Evolutionary conservation across 2,329 filamentous ascomycete species (phyloP).

Genomic region (Exophiala viscosa): DNA sequence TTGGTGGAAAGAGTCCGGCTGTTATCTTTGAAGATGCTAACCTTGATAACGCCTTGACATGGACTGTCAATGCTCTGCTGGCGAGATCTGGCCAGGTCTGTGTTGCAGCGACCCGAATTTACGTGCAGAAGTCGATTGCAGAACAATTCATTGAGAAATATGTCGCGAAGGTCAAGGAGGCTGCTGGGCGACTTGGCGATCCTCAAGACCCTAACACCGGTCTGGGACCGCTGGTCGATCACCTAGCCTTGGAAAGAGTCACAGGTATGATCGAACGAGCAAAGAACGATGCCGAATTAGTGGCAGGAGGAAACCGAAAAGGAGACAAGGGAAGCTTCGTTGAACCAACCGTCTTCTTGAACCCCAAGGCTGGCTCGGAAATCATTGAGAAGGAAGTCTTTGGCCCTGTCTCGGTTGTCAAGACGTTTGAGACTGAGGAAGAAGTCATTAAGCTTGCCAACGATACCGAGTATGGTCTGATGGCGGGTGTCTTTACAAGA

Average conservation of each 20-base stretch:
- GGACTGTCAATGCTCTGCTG: slow-evolving; percentile 58
- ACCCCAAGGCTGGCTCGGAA: slow-evolving; percentile 33
- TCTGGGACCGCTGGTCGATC: slow-evolving; percentile 44
- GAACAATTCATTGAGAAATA: slow-evolving; percentile 58
- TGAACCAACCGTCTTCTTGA: slow-evolving; percentile 36
- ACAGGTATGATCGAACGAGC: slow-evolving; percentile 40
- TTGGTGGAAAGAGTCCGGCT: slow-evolving; percentile 44
- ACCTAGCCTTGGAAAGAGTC: slow-evolving; percentile 41
- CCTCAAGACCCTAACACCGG: slow-evolving; percentile 60
- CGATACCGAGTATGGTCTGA: slow-evolving; percentile 40
- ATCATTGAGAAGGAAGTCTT: slow-evolving; percentile 42
- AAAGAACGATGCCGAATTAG: slow-evolving; percentile 45
- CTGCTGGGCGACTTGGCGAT: slow-evolving; percentile 61
- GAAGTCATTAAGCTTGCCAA: slow-evolving; percentile 40
- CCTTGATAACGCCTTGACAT: slow-evolving; percentile 37
- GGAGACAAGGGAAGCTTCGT: slow-evolving; percentile 38
- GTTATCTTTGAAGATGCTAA: slow-evolving; percentile 45
- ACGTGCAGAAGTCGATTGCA: slow-evolving; percentile 59
- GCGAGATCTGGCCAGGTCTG: slow-evolving; percentile 62
- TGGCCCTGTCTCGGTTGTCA: slow-evolving; percentile 40
- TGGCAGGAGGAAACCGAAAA: slow-evolving; percentile 35
- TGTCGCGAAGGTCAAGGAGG: slow-evolving; percentile 27
- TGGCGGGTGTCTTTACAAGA: slow-evolving; percentile 38
- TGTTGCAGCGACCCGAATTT: slow-evolving; percentile 60
- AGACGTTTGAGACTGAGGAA: slow-evolving; percentile 37